These are phyloP conservation scores for Heliocybe sulcata DNA, from an alignment of 1,284 basidiomycete genomes.

Conservation along the genomic window DNA sequence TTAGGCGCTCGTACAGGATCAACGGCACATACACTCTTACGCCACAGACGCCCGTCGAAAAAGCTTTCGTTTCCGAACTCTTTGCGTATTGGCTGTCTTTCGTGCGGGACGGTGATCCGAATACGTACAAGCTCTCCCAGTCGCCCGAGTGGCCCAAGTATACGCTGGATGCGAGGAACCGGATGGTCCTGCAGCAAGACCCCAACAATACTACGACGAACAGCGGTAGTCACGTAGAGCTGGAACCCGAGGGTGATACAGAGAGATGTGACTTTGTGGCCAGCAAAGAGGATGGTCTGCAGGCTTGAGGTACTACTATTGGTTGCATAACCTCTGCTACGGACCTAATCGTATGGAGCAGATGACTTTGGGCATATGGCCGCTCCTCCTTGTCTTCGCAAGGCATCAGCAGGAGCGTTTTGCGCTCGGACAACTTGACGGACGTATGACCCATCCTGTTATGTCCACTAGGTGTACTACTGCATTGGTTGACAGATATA, in stretches of 20 bases:
- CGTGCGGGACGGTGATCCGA: constrained; percentile 44
- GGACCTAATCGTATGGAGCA: too few relatives aligned
- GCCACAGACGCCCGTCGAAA: constrained; percentile 31
- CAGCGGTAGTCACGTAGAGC: constrained; percentile 38
- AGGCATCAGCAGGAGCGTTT: too few relatives aligned
- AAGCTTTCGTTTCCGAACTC: constrained; percentile 42
- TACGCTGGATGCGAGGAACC: constrained; percentile 16
- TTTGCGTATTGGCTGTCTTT: constrained; percentile 59
- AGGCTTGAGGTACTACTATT: constrained; percentile 7
- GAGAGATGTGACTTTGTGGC: constrained; percentile 29
- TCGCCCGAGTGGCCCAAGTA: constrained; percentile 38
- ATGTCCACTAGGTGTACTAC: too few relatives aligned
- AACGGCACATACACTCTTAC: constrained; percentile 40
- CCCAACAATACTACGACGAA: constrained; percentile 17
- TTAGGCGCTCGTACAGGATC: constrained; percentile 20
- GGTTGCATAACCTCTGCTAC: too few relatives aligned
- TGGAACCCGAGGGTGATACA: constrained; percentile 30
- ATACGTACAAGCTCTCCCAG: constrained; percentile 37
- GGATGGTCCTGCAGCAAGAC: constrained; percentile 41
- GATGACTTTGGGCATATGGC: too few relatives aligned
- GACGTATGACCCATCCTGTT: too few relatives aligned
- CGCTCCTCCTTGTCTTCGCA: too few relatives aligned
- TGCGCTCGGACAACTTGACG: too few relatives aligned
- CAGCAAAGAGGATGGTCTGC: constrained; percentile 21
- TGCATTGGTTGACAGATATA: too few relatives aligned